Percentiles rank a stretch among this genome's conserved stretches.
Conservation (phyloP, 495 filamentous ascomycete genomes). For the Lophium mytilinum region DNA sequence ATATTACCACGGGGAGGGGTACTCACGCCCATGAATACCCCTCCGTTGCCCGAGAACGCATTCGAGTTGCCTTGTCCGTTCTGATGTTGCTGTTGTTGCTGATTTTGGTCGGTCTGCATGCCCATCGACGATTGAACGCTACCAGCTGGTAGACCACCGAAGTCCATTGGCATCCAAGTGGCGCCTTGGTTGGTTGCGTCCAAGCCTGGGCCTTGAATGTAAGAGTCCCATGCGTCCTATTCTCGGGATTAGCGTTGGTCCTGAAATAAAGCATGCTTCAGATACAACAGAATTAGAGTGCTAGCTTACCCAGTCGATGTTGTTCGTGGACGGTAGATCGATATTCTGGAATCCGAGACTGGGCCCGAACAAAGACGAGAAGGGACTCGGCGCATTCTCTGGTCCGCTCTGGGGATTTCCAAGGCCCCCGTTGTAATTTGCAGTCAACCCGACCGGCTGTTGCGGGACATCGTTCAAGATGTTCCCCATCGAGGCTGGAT, state of each 20-base stretch:
- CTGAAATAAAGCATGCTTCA: constrained; percentile 3
- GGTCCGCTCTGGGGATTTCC: constrained; percentile 1
- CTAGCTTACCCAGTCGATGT: constrained; percentile 69
- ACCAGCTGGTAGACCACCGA: background rate
- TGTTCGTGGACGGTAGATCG: constrained; percentile 47
- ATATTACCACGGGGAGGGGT: background rate
- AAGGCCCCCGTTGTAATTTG: constrained; percentile 15
- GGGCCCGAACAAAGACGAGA: constrained; percentile 44
- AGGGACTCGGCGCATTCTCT: constrained; percentile 31
- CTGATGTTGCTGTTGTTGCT: background rate
- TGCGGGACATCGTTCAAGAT: constrained; percentile 34
- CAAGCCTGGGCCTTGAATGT: constrained; percentile 33
- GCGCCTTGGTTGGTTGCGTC: constrained; percentile 20
- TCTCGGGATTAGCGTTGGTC: background rate
- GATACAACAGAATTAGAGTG: background rate
- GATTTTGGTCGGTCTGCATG: background rate
- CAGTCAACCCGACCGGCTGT: constrained; percentile 14
- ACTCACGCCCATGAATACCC: constrained; percentile 25
- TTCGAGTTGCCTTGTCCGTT: constrained; percentile 1
- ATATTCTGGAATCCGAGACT: constrained; percentile 41
- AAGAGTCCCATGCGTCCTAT: constrained; percentile 34
- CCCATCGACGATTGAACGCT: background rate
- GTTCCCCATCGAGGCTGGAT: constrained; percentile 41
- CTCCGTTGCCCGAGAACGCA: constrained; percentile 12
- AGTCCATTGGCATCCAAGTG: constrained; percentile 17